Evolutionary conservation across 169 alveolate genomes (phyloP), one percentile per base, ranked within the genome.

Genomic region (Theileria equi): DNA sequence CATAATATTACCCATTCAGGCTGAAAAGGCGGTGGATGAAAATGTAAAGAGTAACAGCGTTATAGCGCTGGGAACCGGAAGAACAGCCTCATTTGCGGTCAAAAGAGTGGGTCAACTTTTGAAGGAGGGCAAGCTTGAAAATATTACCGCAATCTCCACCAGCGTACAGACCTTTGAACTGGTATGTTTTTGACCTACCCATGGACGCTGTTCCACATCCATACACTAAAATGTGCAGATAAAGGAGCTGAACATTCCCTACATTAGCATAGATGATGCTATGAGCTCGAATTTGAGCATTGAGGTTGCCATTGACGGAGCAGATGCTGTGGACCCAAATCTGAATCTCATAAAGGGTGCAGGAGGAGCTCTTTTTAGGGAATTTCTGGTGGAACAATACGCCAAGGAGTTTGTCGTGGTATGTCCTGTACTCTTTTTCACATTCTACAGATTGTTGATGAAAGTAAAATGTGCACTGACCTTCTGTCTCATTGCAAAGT

Each of bases 341-440:
- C 59, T 89, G 47, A 81, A 76, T 61, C 69, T 90, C 17, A 72
- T 90, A 21, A 90, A 90, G 76, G 95, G 95, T 5, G 81, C 94
- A 0, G 95, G 95, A 0, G 95, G 95, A 16, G 95, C 95, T 19
- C 62, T 88, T 17, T 82, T 90, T 66, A 80, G 92, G 40, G 95
- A 90, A 61, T 88, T 85, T 70, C 62, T 89, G 55, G 90, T 89
- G 8, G 94, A 88, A 38, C 61, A 62, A 16, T 60, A 67, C 47
- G 81, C 94, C 11, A 62, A 81, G 41, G 23, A 78, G 25, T 62
- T 90, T 23, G 64, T 89, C 53, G 79, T 88, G 16, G 89, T 81
- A 43, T 61, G 28, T 57, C 16, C 1, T 38, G 7, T 10, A 16
- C 26, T 26, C n/a, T 13, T 26, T 0, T 19, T 34, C 17, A 19